A percentile compares a stretch with the other conserved stretches of the same genome.
phyloP scores from a whole-genome alignment of 108 stramenopile genomes.

The Schizochytrium sp. region DNA sequence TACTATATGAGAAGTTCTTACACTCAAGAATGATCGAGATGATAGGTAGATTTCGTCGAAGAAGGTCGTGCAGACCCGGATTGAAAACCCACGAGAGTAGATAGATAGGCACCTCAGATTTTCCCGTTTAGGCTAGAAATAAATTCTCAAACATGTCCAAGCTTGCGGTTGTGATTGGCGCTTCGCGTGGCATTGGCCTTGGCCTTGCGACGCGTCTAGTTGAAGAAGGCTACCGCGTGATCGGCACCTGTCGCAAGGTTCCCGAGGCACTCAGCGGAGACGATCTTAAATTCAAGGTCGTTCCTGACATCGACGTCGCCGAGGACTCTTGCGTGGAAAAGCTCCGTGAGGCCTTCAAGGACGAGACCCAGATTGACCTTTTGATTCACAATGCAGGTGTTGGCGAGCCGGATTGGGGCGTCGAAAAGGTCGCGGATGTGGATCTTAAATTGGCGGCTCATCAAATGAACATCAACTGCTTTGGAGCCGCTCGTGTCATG shows the following conservation, averaged over 20 bases:
- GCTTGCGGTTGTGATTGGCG: constrained; percentile 17
- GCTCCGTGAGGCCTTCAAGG: not conserved
- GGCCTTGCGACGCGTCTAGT: constrained; percentile 13
- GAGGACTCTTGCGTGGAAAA: not conserved
- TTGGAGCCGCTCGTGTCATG: not conserved
- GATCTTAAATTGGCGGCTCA: not conserved
- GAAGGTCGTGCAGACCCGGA: too few relatives aligned
- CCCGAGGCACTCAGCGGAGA: not conserved
- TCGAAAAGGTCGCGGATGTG: not conserved
- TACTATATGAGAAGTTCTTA: too few relatives aligned
- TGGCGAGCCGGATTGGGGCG: constrained; percentile 20
- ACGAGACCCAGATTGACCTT: constrained; percentile 1
- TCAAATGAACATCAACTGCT: constrained; percentile 21
- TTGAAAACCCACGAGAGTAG: too few relatives aligned
- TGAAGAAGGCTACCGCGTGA: not conserved
- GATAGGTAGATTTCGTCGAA: too few relatives aligned
- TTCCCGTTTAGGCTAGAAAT: too few relatives aligned
- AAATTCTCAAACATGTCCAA: not conserved
- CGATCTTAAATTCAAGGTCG: not conserved
- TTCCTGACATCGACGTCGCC: not conserved
- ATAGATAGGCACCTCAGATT: too few relatives aligned
- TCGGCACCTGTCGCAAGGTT: not conserved
- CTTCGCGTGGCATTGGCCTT: constrained; percentile 28
- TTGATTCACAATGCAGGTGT: not conserved
- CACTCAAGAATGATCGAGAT: too few relatives aligned